These are phyloP conservation scores for Lepraria neglecta DNA, from an alignment of 495 filamentous ascomycete genomes.

Conservation along the genomic window DNA sequence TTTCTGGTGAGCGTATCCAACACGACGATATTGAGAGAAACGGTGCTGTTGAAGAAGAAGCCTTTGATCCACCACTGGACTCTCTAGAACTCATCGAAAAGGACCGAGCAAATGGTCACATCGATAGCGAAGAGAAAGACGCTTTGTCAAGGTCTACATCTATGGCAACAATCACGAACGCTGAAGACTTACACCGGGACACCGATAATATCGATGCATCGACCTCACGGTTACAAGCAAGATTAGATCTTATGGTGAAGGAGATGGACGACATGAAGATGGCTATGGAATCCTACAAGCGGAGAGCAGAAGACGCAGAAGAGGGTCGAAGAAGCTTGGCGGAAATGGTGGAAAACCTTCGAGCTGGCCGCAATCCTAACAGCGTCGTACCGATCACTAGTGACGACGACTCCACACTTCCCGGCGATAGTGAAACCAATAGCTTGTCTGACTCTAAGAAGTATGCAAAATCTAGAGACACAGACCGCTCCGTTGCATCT, in stretches of 20 bases:
- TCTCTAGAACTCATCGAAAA: constrained; percentile 23
- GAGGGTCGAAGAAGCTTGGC: constrained; percentile 69
- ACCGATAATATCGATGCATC: constrained; percentile 37
- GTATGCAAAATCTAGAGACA: background rate
- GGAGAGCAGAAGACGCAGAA: constrained; percentile 74
- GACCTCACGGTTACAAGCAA: constrained; percentile 52
- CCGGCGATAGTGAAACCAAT: background rate
- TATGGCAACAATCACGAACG: constrained; percentile 28
- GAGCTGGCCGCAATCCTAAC: constrained; percentile 30
- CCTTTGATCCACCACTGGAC: constrained; percentile 34
- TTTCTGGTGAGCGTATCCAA: constrained; percentile 40
- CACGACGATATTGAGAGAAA: constrained; percentile 25
- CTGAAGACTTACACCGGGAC: constrained; percentile 38
- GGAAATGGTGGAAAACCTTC: constrained; percentile 82
- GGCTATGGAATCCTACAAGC: constrained; percentile 70
- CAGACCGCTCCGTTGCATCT: constrained; percentile 1
- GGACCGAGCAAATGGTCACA: constrained; percentile 20
- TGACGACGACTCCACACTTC: constrained; percentile 10
- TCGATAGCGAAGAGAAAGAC: constrained; percentile 26
- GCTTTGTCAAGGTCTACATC: constrained; percentile 31
- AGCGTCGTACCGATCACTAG: background rate
- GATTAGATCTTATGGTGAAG: constrained; percentile 69
- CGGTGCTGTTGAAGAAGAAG: constrained; percentile 30
- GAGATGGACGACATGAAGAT: constrained; percentile 80
- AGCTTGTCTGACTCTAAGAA: background rate